Evolutionary conservation across 208 protist species (phyloP).

Genomic region (Blastocrithidia nonstop): DNA sequence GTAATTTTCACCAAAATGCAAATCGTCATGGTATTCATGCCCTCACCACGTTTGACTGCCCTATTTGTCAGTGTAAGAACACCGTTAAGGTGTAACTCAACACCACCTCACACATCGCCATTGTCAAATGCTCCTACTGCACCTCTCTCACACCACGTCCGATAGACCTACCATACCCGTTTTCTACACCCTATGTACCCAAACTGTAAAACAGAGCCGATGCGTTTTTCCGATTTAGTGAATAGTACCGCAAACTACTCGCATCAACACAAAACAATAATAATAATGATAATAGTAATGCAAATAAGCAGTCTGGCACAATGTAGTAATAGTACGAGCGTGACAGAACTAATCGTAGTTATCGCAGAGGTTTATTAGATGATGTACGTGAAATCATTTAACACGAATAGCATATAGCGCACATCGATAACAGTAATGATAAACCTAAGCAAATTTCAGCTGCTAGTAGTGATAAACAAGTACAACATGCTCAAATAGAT

Average conservation of each 20-base stretch:
- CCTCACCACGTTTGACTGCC: constrained; percentile 63
- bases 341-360: too few species aligned
- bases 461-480: background rate
- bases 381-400: background rate
- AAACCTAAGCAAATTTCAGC: background rate
- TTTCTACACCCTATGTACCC: constrained; percentile 28
- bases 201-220: constrained; percentile 73
- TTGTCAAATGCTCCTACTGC: constrained; percentile 63
- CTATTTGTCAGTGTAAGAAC: constrained; percentile 53
- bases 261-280: constrained; percentile 5
- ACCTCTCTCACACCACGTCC: constrained; percentile 25
- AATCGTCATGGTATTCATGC: constrained; percentile 32
- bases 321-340: background rate
- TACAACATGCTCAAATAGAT: background rate
- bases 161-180: constrained; percentile 61
- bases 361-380: background rate
- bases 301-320: background rate
- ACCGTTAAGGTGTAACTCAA: constrained; percentile 49
- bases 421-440: too few species aligned
- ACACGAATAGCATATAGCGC: too few species aligned
- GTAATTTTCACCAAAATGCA: constrained; percentile 38
- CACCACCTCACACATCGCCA: constrained; percentile 20
- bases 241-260: constrained; percentile 32
- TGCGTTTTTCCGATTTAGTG: constrained; percentile 68
- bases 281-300: background rate